Evolutionary conservation across 345 rosid species (phyloP).

Genomic region (Citrus trifoliata): DNA sequence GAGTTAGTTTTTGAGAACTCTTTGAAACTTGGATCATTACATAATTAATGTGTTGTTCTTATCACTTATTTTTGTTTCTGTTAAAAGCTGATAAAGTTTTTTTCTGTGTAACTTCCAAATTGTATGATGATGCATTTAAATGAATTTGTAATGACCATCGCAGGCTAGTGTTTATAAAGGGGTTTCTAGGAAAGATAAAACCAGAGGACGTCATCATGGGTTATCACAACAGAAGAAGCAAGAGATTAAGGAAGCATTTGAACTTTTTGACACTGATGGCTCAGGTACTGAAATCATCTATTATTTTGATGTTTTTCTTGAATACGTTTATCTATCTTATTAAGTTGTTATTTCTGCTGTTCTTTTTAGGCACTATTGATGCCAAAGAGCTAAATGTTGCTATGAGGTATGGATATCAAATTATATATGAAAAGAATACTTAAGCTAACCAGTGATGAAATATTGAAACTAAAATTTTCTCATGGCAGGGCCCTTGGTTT

Average conservation of each 20-base stretch:
- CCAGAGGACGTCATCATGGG: conserved; percentile 69
- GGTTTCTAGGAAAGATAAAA: conserved; percentile 62
- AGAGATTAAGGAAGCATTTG: conserved; percentile 95
- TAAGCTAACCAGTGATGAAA: not conserved
- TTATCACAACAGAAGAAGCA: conserved; percentile 68
- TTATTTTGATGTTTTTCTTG: not conserved
- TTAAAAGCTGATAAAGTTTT: not conserved
- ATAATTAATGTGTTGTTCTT: not conserved
- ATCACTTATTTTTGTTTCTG: not conserved
- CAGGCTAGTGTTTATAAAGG: conserved; percentile 55
- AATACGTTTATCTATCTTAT: not conserved
- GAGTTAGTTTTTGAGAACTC: not conserved
- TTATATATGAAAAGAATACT: not conserved
- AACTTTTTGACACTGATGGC: conserved; percentile 90
- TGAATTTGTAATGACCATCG: not conserved
- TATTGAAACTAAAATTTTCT: conserved; percentile 11
- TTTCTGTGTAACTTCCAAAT: not conserved
- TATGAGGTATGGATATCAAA: conserved; percentile 61
- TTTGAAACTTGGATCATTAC: not conserved
- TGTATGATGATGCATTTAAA: not conserved
- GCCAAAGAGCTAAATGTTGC: conserved; percentile 96
- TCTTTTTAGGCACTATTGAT: conserved; percentile 78
- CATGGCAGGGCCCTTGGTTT: conserved; percentile 90
- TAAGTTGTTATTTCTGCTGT: conserved; percentile 12
- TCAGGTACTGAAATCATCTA: conserved; percentile 46